phyloP scores from a whole-genome alignment of 1,284 basidiomycete species.

The Cystobasidiaceae sp. region DNA sequence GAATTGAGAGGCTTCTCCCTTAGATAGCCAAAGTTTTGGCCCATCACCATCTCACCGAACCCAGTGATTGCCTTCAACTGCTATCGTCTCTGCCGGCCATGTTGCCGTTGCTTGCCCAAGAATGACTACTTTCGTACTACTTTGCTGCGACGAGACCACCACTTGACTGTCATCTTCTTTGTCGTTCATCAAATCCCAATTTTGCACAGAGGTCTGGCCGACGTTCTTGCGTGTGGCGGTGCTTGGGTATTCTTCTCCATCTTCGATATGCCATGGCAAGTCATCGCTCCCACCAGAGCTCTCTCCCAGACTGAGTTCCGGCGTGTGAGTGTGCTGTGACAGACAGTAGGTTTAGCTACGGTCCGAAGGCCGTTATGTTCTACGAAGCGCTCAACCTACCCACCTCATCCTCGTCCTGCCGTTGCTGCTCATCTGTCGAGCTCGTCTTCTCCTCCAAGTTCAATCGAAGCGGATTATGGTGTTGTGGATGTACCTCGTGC shows the following conservation, averaged over 20 bases:
- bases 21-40: too few relatives aligned
- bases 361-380: background rate
- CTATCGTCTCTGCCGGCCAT: slow-evolving; percentile 10
- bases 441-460: background rate
- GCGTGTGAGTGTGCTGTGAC: slow-evolving; percentile 5
- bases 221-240: background rate
- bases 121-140: background rate
- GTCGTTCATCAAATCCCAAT: background rate
- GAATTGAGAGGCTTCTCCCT: too few relatives aligned
- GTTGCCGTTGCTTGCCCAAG: background rate
- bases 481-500: background rate
- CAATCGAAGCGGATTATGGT: background rate
- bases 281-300: slow-evolving; percentile 19
- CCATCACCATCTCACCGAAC: too few relatives aligned
- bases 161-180: background rate
- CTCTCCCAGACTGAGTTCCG: slow-evolving; percentile 26
- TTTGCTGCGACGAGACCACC: background rate
- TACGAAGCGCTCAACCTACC: background rate
- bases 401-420: slow-evolving; percentile 11
- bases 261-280: background rate
- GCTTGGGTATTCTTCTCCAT: background rate
- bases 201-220: background rate
- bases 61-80: slow-evolving; percentile 19
- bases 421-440: background rate
- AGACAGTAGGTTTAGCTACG: background rate